Evolutionary conservation across 1,139 yeast genomes (phyloP).

Genomic region (Pichia sp.): DNA sequence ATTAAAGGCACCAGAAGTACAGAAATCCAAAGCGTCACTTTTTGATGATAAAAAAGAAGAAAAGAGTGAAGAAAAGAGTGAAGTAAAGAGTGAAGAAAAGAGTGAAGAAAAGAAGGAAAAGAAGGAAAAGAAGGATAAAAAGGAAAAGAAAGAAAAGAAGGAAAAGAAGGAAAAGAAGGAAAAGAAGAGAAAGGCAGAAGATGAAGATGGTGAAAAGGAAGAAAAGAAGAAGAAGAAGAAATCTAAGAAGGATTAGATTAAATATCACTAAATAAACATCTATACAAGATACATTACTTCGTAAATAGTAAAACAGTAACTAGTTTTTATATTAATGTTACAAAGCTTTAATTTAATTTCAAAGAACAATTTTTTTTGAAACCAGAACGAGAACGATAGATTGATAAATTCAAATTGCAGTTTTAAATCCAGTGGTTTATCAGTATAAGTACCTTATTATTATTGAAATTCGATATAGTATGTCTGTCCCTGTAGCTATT

Average conservation of each 20-base stretch:
- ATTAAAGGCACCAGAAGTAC: conserved; percentile 39
- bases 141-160: conserved; percentile 34
- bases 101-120: conserved; percentile 50
- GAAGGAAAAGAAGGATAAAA: conserved; percentile 54
- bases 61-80: conserved; percentile 29
- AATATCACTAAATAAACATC: neutral
- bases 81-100: conserved; percentile 49
- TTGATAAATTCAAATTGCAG: no score
- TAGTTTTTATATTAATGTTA: neutral
- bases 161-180: conserved; percentile 21
- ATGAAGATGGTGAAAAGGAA: conserved; percentile 14
- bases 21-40: conserved; percentile 42
- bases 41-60: conserved; percentile 29
- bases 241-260: conserved; percentile 36
- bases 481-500: no score
- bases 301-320: neutral
- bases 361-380: no score
- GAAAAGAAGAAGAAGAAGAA: conserved; percentile 36
- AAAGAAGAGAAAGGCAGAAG: conserved; percentile 4
- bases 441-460: no score
- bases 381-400: no score
- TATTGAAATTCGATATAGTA: no score
- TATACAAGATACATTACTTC: neutral
- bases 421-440: no score
- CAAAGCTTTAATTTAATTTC: no score